phyloP scores from a whole-genome alignment of 2,329 filamentous ascomycete genomes.

The Trichoderma koningiopsis region DNA sequence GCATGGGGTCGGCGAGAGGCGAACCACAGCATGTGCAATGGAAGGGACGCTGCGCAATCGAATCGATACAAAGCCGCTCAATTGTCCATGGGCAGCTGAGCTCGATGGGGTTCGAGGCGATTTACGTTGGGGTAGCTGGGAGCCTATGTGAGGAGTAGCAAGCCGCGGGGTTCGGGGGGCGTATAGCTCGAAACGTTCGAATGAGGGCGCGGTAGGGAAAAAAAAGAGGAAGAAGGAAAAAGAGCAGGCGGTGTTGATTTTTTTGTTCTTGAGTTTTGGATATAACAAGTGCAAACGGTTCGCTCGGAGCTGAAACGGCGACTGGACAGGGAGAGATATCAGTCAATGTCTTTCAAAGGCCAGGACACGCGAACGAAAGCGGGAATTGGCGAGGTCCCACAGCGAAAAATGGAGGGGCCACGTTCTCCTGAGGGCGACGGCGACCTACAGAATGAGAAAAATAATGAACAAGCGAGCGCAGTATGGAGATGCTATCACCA shows the following conservation, averaged over 20 bases:
- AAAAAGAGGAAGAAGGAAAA: neutral
- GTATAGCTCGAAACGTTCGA: conserved; percentile 17
- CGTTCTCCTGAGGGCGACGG: conserved; percentile 26
- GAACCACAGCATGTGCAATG: conserved; percentile 30
- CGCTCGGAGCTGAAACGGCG: conserved; percentile 31
- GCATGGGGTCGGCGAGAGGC: conserved; percentile 40
- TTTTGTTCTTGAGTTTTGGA: conserved; percentile 18
- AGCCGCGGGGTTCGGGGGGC: conserved; percentile 18
- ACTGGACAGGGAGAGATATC: conserved; percentile 31
- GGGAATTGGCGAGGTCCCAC: conserved; percentile 25
- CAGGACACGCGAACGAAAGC: conserved; percentile 29
- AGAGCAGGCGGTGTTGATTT: neutral
- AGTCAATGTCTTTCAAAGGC: conserved; percentile 34
- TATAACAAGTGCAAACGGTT: conserved; percentile 29
- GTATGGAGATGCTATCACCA: conserved; percentile 39
- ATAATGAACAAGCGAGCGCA: conserved; percentile 38
- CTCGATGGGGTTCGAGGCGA: neutral
- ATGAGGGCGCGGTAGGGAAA: neutral
- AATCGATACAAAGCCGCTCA: conserved; percentile 23
- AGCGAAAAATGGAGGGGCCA: conserved; percentile 25
- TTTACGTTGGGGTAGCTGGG: conserved; percentile 6
- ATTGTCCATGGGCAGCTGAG: conserved; percentile 24
- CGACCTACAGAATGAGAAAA: conserved; percentile 38
- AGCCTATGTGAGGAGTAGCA: conserved; percentile 16
- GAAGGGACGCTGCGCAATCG: conserved; percentile 20